These are phyloP conservation scores for Medakamo hakoo DNA, from an alignment of 139 green algal genomes.

Conservation along the genomic window DNA sequence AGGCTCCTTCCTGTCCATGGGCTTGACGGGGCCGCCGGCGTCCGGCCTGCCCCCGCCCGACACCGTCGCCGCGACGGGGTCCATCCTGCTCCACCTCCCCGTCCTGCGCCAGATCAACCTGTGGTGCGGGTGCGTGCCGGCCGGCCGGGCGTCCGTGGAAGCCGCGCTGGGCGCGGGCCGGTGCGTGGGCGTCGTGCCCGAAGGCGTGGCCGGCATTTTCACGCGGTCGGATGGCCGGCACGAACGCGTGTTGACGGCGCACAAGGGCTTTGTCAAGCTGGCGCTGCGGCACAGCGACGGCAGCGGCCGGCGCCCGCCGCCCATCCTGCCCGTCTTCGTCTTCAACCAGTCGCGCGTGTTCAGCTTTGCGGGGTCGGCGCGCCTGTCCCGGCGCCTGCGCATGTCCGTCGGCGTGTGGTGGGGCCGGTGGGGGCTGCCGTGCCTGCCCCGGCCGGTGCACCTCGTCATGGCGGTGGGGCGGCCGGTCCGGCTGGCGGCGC, in stretches of 20 bases:
- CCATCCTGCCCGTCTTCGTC: background rate
- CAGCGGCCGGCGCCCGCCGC: too few relatives aligned
- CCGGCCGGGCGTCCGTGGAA: slow-evolving; percentile 5
- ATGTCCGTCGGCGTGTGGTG: slow-evolving; percentile 8
- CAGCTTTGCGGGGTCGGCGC: background rate
- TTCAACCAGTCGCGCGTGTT: background rate
- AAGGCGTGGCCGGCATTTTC: slow-evolving; percentile 17
- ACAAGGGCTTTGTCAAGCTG: slow-evolving; percentile 2
- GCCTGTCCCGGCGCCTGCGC: slow-evolving; percentile 4
- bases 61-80: too few relatives aligned
- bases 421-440: slow-evolving; percentile 10
- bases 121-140: background rate
- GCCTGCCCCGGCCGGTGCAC: slow-evolving; percentile 4
- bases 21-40: too few relatives aligned
- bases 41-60: too few relatives aligned
- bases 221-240: background rate
- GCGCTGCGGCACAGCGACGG: background rate
- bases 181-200: slow-evolving; percentile 4
- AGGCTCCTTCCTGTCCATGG: slow-evolving; percentile 5
- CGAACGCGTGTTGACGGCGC: background rate
- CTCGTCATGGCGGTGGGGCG: background rate
- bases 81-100: background rate
- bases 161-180: background rate
- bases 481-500: background rate
- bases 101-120: background rate